Evolutionary conservation across 306 rosid genomes (phyloP).

Genomic region (Prunus salicina): DNA sequence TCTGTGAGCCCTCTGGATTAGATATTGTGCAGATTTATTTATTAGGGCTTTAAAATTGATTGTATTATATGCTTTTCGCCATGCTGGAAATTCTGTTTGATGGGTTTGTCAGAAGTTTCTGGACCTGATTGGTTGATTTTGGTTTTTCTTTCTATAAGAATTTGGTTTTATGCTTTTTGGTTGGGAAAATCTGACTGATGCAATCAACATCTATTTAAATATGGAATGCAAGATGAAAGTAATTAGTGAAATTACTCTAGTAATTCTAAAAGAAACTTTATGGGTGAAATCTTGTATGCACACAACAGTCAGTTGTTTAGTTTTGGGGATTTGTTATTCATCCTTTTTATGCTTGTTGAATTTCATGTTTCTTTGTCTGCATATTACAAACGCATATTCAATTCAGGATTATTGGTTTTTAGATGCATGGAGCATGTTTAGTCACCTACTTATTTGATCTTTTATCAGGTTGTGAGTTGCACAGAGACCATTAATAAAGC

Average conservation of each 20-base stretch:
- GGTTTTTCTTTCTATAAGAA: background rate
- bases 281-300: background rate
- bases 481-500: slow-evolving; percentile 45
- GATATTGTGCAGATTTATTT: background rate
- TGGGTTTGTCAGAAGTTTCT: background rate
- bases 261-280: background rate
- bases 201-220: background rate
- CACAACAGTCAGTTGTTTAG: background rate
- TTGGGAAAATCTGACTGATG: background rate
- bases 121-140: background rate
- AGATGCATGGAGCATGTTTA: background rate
- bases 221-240: background rate
- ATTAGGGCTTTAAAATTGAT: background rate
- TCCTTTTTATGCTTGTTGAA: background rate
- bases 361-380: background rate
- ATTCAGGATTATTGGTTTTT: background rate
- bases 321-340: background rate
- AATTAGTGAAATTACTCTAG: background rate
- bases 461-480: slow-evolving; percentile 55
- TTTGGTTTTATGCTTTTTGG: background rate
- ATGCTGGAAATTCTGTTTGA: background rate
- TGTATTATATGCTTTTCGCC: background rate
- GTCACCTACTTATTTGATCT: background rate
- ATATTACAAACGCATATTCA: background rate
- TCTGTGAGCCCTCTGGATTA: background rate